A percentile compares a stretch with the other conserved stretches of the same genome.
Conservation (phyloP, 176 grass and related monocot genomes). For the Carex kokanica region DNA sequence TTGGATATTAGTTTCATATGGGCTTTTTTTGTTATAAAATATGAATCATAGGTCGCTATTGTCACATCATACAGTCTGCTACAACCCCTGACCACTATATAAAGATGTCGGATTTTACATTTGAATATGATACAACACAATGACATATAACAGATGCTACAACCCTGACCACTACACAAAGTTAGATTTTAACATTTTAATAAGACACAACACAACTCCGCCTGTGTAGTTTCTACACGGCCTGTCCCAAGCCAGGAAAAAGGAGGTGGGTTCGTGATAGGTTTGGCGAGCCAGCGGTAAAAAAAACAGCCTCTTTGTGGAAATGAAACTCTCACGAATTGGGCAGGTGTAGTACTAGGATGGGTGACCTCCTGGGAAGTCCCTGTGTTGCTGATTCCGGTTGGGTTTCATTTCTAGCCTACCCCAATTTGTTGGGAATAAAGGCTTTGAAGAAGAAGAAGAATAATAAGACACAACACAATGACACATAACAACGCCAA, state of each 20-base stretch:
- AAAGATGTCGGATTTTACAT: background rate
- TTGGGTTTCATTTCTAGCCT: too few relatives aligned
- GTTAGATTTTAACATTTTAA: background rate
- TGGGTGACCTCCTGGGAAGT: too few relatives aligned
- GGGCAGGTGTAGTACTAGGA: too few relatives aligned
- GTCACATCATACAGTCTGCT: background rate
- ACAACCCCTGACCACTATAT: background rate
- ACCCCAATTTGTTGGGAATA: too few relatives aligned
- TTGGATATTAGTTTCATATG: background rate
- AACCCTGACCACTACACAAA: background rate
- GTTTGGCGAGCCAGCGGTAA: too few relatives aligned
- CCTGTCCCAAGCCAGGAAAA: too few relatives aligned
- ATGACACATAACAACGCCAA: background rate
- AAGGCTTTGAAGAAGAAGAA: too few relatives aligned
- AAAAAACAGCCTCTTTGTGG: too few relatives aligned
- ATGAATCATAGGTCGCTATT: background rate
- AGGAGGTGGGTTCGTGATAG: too few relatives aligned
- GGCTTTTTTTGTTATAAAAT: background rate
- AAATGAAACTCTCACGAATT: too few relatives aligned
- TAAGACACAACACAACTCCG: background rate
- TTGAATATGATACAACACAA: constrained; percentile 1
- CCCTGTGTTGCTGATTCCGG: too few relatives aligned
- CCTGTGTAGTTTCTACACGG: too few relatives aligned
- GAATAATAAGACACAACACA: background rate
- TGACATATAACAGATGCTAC: background rate